phyloP scores from a whole-genome alignment of 163 green algal genomes.

The Scenedesmus sp. region DNA sequence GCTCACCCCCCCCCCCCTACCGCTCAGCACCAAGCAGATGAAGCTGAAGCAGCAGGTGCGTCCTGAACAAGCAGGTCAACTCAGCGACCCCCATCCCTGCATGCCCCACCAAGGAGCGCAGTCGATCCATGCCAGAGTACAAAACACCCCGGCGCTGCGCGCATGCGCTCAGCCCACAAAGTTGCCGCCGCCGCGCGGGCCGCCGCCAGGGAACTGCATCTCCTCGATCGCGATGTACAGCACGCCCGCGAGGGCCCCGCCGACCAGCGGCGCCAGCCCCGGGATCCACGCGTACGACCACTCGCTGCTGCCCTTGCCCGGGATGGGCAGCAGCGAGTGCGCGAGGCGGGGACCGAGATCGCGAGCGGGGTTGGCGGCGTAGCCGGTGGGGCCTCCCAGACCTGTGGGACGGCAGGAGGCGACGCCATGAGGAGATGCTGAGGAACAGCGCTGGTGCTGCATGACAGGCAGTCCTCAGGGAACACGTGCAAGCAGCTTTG shows the following conservation, averaged over 20 bases:
- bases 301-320: slow-evolving; percentile 76
- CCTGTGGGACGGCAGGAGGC: slow-evolving; percentile 21
- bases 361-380: slow-evolving; percentile 81
- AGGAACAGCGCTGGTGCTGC: background rate
- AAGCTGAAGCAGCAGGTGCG: no score
- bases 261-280: slow-evolving; percentile 61
- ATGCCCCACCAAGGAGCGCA: background rate
- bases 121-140: no score
- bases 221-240: slow-evolving; percentile 62
- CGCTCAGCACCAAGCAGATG: no score
- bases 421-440: slow-evolving; percentile 63
- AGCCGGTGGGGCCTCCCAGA: slow-evolving; percentile 73
- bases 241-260: slow-evolving; percentile 57
- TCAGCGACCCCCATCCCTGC: no score
- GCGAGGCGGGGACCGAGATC: slow-evolving; percentile 80
- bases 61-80: no score
- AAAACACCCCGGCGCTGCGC: no score
- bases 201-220: slow-evolving; percentile 43
- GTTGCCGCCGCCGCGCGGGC: background rate
- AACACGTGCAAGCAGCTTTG: slow-evolving; percentile 70
- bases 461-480: no score
- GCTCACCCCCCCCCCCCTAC: no score
- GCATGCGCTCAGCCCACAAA: background rate
- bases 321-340: slow-evolving; percentile 81
- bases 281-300: slow-evolving; percentile 76